Percentiles rank a stretch among this genome's conserved stretches.
Evolutionary conservation across 192 early-diverging fungal species (phyloP).

Genomic region (Coemansia sp.): DNA sequence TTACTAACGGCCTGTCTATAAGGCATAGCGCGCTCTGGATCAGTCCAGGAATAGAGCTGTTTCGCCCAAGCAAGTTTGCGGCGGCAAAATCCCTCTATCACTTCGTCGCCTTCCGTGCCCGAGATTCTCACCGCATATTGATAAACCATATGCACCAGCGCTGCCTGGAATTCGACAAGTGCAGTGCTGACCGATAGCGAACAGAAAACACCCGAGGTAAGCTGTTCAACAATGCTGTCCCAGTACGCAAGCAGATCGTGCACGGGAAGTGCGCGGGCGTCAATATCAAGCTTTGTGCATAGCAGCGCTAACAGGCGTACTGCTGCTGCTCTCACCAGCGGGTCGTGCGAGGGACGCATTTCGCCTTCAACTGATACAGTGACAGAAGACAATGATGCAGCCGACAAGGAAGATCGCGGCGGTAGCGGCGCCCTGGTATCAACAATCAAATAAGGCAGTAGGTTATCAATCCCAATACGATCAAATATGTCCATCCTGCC

Average conservation of each 20-base stretch:
- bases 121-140: background rate
- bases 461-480: conserved; percentile 24
- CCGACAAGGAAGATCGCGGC: background rate
- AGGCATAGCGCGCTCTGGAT: conserved; percentile 42
- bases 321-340: conserved; percentile 27
- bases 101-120: background rate
- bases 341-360: conserved; percentile 15
- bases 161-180: conserved; percentile 34
- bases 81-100: conserved; percentile 6
- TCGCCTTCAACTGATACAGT: background rate
- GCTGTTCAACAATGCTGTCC: conserved; percentile 27
- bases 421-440: background rate
- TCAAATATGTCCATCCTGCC: conserved; percentile 35
- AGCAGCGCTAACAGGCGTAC: conserved; percentile 35
- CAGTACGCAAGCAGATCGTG: conserved; percentile 27
- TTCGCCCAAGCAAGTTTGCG: conserved; percentile 44
- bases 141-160: conserved; percentile 36
- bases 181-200: conserved; percentile 42
- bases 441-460: conserved; percentile 20
- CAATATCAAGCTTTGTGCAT: conserved; percentile 37
- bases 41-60: conserved; percentile 45
- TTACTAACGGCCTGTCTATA: conserved; percentile 42
- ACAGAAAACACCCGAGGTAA: conserved; percentile 13
- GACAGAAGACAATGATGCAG: background rate
- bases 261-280: conserved; percentile 22